Base-by-base conservation (phyloP, 208 protist genomes). In the Spongospora subterranea region DNA sequence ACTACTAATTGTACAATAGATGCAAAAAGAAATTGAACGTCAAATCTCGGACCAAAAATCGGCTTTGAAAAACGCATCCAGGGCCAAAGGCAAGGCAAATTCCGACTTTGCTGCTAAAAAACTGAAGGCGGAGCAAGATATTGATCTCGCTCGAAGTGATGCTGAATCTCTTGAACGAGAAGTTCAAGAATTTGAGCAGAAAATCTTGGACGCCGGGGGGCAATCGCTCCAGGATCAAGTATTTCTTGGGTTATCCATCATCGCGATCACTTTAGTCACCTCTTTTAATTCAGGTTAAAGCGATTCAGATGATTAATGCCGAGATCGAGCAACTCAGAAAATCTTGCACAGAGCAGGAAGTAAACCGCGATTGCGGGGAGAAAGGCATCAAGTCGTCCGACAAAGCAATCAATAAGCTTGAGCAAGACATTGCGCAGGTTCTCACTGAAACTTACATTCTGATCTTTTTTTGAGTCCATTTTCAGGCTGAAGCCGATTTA, bases 141-240 rank as follows among this genome's bases (percentile, higher is more conserved):
- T 82, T 6, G 40, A 6, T 82, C 17, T 20, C 6, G 71, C 71
- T 82, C 71, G 71, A 45, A 39, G 11, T 40, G 35, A 82, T 35
- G 71, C 89, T 1, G 39, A 29, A 40, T 77, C 45, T 29, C 6
- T 92, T n/a, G 77, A 92, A 43, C 32, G 1, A 24, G 88, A 92
- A 92, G 90, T 92, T 92, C n/a, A 20, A 32, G 89, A 32, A 40
- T n/a, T 92, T 0, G 77, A 92, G 66, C 90, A 92, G n/a, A 91
- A 92, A 45, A 92, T 92, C 6, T 43, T 92, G 13, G 90, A 92
- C 1, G n/a, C 50, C 45, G 88, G 88, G 13, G 88, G 88, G 13
- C 46, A 40, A 76, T 1, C 64, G n/a, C 54, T 89, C n/a, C 88
- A 71, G 65, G 54, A 89, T 17, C 88, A 88, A 88, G 45, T 60